phyloP scores from a whole-genome alignment of 2,329 filamentous ascomycete genomes.

The Pseudogymnoascus verrucosus region DNA sequence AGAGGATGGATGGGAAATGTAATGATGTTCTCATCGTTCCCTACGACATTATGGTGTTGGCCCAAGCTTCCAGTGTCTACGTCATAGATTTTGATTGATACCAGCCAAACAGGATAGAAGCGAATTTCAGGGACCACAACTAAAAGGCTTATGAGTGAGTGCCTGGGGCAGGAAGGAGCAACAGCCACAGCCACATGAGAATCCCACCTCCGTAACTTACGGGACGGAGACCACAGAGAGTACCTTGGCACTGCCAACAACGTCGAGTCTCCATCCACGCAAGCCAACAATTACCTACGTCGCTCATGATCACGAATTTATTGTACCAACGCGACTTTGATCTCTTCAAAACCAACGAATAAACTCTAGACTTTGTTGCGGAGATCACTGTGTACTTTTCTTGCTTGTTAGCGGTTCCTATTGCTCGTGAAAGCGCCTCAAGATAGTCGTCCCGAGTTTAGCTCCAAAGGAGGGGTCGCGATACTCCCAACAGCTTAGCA shows the following conservation, averaged over 20 bases:
- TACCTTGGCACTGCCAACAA: slow-evolving; percentile 8
- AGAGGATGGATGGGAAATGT: neutral
- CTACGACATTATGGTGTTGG: slow-evolving; percentile 2
- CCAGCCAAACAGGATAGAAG: slow-evolving; percentile 1
- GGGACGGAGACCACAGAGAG: neutral
- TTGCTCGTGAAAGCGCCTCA: slow-evolving; percentile 1
- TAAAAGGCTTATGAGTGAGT: slow-evolving; percentile 6
- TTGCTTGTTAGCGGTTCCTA: neutral
- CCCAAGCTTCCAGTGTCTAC: slow-evolving; percentile 3
- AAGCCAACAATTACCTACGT: neutral
- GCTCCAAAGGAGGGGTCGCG: slow-evolving; percentile 2
- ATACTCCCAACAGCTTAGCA: slow-evolving; percentile 5
- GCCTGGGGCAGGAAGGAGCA: slow-evolving; percentile 2
- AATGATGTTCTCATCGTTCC: neutral
- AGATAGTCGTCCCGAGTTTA: slow-evolving; percentile 4
- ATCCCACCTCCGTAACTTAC: neutral
- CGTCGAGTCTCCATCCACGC: neutral
- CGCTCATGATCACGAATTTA: slow-evolving; percentile 6
- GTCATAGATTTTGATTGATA: neutral
- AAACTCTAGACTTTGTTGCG: neutral
- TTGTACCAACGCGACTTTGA: neutral
- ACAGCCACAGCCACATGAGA: neutral
- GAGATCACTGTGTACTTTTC: neutral
- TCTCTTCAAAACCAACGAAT: neutral
- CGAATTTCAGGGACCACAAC: slow-evolving; percentile 7